These are phyloP conservation scores for Peronospora destructor DNA, from an alignment of 352 stramenopile genomes.

Conservation along the genomic window DNA sequence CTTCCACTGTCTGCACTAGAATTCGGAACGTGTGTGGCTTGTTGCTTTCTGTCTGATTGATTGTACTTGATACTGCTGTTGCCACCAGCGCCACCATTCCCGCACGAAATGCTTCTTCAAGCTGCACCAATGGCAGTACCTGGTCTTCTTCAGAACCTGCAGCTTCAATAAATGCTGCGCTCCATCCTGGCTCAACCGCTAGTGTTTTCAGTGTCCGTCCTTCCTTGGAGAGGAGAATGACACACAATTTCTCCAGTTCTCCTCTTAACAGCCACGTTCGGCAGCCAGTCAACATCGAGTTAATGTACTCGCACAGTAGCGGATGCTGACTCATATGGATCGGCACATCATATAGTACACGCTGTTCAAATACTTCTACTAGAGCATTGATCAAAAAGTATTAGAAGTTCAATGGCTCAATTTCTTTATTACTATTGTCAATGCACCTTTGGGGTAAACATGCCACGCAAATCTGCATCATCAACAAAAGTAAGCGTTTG, in stretches of 20 bases:
- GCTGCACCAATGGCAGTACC: constrained; percentile 34
- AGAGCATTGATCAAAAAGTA: background rate
- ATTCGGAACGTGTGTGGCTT: constrained; percentile 59
- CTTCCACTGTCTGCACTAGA: constrained; percentile 52
- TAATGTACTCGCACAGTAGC: constrained; percentile 68
- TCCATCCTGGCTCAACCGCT: constrained; percentile 48
- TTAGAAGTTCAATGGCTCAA: background rate
- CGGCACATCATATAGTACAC: constrained; percentile 68
- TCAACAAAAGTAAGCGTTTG: constrained; percentile 1
- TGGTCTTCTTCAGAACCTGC: constrained; percentile 19
- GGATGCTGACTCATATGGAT: constrained; percentile 74
- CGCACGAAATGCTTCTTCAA: constrained; percentile 60
- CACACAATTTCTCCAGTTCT: constrained; percentile 61
- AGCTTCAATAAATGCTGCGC: constrained; percentile 10
- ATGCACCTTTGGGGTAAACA: constrained; percentile 53
- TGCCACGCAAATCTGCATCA: constrained; percentile 39
- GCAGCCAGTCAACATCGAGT: constrained; percentile 63
- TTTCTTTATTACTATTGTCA: background rate
- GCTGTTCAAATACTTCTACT: constrained; percentile 54
- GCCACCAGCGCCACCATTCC: constrained; percentile 54
- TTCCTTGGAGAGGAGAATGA: constrained; percentile 48
- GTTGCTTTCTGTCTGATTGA: background rate
- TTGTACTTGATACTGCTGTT: constrained; percentile 12
- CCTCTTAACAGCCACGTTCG: constrained; percentile 46
- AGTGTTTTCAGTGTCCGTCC: constrained; percentile 42